Evolutionary conservation across 495 filamentous ascomycete species (phyloP).

Genomic region (Evernia prunastri): DNA sequence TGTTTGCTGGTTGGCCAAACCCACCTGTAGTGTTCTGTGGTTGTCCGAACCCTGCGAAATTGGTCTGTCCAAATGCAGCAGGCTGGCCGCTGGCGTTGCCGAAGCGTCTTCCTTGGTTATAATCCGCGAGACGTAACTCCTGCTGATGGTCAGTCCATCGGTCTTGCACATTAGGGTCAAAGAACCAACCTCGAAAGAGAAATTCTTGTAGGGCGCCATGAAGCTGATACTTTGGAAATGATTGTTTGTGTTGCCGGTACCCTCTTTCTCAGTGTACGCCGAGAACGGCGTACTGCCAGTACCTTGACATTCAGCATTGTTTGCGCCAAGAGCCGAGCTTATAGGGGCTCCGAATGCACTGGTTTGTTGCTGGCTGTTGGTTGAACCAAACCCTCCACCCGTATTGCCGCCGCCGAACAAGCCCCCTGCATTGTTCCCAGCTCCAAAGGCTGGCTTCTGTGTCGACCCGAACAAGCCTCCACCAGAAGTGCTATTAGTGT

Average conservation of each 20-base stretch:
- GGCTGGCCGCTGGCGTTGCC: constrained; percentile 75
- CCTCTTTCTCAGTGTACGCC: constrained; percentile 77
- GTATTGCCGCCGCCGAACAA: constrained; percentile 42
- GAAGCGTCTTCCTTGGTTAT: constrained; percentile 73
- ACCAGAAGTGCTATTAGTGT: constrained; percentile 39
- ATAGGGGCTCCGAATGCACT: constrained; percentile 39
- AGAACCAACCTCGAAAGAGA: constrained; percentile 60
- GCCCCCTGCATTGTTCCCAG: constrained; percentile 38
- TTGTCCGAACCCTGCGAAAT: background rate
- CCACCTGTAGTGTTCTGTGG: constrained; percentile 23
- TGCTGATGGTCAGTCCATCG: constrained; percentile 23
- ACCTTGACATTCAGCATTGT: constrained; percentile 45
- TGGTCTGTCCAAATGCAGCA: constrained; percentile 64
- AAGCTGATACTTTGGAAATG: constrained; percentile 85
- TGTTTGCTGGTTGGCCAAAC: constrained; percentile 39
- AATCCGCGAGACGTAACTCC: constrained; percentile 84
- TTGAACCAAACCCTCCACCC: constrained; percentile 34
- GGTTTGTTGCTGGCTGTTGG: constrained; percentile 34
- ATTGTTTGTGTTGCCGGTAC: constrained; percentile 48
- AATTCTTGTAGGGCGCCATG: constrained; percentile 78
- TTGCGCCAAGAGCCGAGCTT: constrained; percentile 43
- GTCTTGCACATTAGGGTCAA: background rate
- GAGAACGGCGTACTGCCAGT: constrained; percentile 72
- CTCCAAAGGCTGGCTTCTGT: constrained; percentile 41
- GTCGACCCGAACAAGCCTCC: constrained; percentile 44